phyloP scores from a whole-genome alignment of 164 flowering plant genomes.

The Nymphaea colorata region DNA sequence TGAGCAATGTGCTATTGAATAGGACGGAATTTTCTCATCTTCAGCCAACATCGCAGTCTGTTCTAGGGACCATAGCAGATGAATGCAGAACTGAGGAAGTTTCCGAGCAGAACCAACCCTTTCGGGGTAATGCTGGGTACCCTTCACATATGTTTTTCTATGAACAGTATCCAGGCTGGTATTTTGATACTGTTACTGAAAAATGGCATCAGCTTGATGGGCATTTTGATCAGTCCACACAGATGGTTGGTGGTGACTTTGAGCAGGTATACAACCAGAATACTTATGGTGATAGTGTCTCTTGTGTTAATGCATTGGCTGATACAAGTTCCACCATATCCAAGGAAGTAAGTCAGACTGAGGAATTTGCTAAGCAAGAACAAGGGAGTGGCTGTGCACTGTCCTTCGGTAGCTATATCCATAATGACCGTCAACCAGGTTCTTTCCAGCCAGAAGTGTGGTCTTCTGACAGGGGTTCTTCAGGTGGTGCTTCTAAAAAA shows the following conservation, averaged over 20 bases:
- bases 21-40: slow-evolving; percentile 50
- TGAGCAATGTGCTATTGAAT: neutral
- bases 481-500: slow-evolving; percentile 12
- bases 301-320: neutral
- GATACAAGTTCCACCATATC: neutral
- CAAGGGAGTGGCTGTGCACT: neutral
- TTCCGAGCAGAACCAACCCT: slow-evolving; percentile 35
- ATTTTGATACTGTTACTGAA: slow-evolving; percentile 58
- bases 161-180: slow-evolving; percentile 94
- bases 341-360: neutral
- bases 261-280: slow-evolving; percentile 16
- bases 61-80: slow-evolving; percentile 31
- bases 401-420: neutral
- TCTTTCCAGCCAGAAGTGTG: neutral
- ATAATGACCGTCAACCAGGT: neutral
- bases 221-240: slow-evolving; percentile 25
- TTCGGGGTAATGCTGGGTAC: slow-evolving; percentile 42
- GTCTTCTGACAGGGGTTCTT: neutral
- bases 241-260: slow-evolving; percentile 19
- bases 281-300: slow-evolving; percentile 27
- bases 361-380: neutral
- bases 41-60: slow-evolving; percentile 52
- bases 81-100: slow-evolving; percentile 25
- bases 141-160: slow-evolving; percentile 87
- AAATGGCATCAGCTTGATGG: slow-evolving; percentile 64